These are phyloP conservation scores for Somion occarium DNA, from an alignment of 1,284 basidiomycete species.

Conservation along the genomic window DNA sequence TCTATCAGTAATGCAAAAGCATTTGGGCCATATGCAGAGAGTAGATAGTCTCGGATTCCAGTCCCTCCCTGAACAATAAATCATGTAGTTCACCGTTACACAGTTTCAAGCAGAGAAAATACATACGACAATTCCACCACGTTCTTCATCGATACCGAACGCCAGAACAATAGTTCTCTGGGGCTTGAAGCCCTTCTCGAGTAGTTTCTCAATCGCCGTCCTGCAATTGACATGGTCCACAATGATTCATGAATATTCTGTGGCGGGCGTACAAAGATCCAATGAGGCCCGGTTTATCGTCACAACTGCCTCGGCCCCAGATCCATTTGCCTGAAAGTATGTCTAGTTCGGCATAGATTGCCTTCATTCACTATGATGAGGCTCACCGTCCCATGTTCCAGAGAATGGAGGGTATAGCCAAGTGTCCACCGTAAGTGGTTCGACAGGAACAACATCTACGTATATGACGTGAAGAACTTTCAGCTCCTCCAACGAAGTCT, in stretches of 20 bases:
- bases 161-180: slow-evolving; percentile 54
- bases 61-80: slow-evolving; percentile 38
- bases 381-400: slow-evolving; percentile 29
- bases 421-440: slow-evolving; percentile 41
- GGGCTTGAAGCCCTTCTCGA: slow-evolving; percentile 46
- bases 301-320: slow-evolving; percentile 60
- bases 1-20: slow-evolving; percentile 52
- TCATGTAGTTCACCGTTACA: not conserved
- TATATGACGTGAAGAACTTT: slow-evolving; percentile 1
- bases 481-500: no score
- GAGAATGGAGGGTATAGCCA: slow-evolving; percentile 43
- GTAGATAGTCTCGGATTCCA: slow-evolving; percentile 39
- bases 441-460: slow-evolving; percentile 53
- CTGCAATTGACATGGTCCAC: slow-evolving; percentile 22
- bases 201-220: slow-evolving; percentile 45
- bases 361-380: not conserved
- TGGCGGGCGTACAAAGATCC: slow-evolving; percentile 40
- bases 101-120: not conserved
- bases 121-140: slow-evolving; percentile 40
- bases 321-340: slow-evolving; percentile 37
- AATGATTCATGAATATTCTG: not conserved
- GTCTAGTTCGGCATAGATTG: not conserved
- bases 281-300: slow-evolving; percentile 60
- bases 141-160: slow-evolving; percentile 70
- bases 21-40: slow-evolving; percentile 45